A percentile compares a stretch with the other conserved stretches of the same genome.
phyloP scores from a whole-genome alignment of 257 asterid species.

The Solanum chmielewskii region DNA sequence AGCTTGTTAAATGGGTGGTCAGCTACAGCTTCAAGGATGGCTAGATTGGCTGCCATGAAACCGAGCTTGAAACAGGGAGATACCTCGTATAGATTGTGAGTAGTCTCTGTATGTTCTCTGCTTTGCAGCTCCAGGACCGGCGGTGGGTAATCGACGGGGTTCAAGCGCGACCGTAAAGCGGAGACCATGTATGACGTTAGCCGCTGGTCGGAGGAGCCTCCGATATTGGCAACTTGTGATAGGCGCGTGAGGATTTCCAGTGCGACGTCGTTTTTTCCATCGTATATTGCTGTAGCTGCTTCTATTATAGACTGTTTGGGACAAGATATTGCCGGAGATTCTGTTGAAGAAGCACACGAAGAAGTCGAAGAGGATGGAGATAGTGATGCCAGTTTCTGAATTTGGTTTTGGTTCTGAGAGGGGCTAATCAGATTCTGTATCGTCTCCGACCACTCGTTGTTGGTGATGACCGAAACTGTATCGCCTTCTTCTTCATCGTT shows the following conservation, averaged over 20 bases:
- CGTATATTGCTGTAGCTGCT: conserved; percentile 48
- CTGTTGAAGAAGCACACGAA: conserved; percentile 57
- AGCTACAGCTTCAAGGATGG: conserved; percentile 50
- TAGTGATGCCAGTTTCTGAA: conserved; percentile 29
- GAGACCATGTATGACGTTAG: conserved; percentile 27
- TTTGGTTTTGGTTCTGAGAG: not conserved
- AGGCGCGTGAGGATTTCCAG: conserved; percentile 78
- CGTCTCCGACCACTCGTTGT: conserved; percentile 73
- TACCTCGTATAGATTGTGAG: conserved; percentile 40
- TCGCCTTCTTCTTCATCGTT: conserved; percentile 36
- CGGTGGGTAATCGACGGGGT: conserved; percentile 21
- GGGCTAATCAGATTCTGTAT: conserved; percentile 43
- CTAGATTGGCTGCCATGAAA: conserved; percentile 80
- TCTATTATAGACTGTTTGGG: conserved; percentile 44
- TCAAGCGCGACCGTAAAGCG: conserved; percentile 45
- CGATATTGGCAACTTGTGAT: conserved; percentile 31
- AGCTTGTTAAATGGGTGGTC: conserved; percentile 30
- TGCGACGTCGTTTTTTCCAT: conserved; percentile 44
- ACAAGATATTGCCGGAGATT: conserved; percentile 42
- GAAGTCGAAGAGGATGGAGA: conserved; percentile 75
- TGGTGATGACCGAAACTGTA: conserved; percentile 37
- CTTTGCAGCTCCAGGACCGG: conserved; percentile 24
- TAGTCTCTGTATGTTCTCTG: conserved; percentile 32
- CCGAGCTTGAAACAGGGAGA: conserved; percentile 85
- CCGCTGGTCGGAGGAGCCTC: conserved; percentile 57